Evolutionary conservation across 495 filamentous ascomycete genomes (phyloP).

Genomic region (Penicillium manginii): DNA sequence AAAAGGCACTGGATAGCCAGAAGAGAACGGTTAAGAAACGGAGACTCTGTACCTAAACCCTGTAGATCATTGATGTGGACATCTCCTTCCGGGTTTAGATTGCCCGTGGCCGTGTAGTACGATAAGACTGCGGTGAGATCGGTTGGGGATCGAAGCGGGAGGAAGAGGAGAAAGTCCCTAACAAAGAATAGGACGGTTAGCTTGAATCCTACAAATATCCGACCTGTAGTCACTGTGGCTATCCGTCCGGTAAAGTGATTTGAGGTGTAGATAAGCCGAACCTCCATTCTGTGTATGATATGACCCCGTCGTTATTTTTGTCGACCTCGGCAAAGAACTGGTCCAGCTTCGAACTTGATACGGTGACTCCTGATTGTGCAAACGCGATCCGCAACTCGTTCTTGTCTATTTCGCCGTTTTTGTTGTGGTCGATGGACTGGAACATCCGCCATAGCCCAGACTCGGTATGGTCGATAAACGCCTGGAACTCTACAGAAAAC

Average conservation of each 20-base stretch:
- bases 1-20: conserved; percentile 43
- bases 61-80: conserved; percentile 89
- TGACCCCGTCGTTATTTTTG: conserved; percentile 83
- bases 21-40: conserved; percentile 64
- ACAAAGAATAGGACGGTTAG: background rate
- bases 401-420: conserved; percentile 88
- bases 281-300: conserved; percentile 96
- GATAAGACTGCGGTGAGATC: conserved; percentile 84
- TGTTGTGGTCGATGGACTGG: conserved; percentile 81
- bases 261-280: conserved; percentile 46
- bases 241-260: conserved; percentile 6
- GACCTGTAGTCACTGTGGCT: conserved; percentile 3
- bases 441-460: conserved; percentile 80
- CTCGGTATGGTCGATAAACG: conserved; percentile 86
- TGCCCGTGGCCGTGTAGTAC: conserved; percentile 89
- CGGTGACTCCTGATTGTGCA: conserved; percentile 72
- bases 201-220: conserved; percentile 13
- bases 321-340: conserved; percentile 90
- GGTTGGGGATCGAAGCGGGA: conserved; percentile 69
- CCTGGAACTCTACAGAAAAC: conserved; percentile 71
- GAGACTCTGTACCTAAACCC: conserved; percentile 87
- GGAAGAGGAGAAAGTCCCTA: conserved; percentile 94
- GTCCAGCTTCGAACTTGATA: conserved; percentile 76
- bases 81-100: conserved; percentile 92
- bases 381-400: conserved; percentile 80